These are phyloP conservation scores for Tylopilus balloui DNA, from an alignment of 768 basidiomycete species.

Conservation along the genomic window DNA sequence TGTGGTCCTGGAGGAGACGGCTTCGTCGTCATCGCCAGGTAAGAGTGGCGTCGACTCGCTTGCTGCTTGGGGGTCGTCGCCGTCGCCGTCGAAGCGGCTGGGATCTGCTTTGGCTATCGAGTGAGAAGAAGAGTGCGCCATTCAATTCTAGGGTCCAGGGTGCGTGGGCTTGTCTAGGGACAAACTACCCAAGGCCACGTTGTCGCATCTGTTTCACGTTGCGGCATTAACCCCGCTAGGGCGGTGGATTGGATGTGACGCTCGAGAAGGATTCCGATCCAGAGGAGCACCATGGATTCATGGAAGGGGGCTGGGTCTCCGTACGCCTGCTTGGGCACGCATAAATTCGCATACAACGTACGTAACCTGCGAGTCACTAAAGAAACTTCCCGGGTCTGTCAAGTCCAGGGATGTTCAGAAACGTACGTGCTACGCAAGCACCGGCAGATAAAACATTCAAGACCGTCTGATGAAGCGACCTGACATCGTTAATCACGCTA, in stretches of 20 bases:
- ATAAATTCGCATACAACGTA: too few species aligned
- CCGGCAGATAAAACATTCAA: too few species aligned
- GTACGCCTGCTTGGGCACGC: too few species aligned
- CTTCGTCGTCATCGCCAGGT: slow-evolving; percentile 7
- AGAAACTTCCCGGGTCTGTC: too few species aligned
- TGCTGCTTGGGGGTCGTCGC: not conserved
- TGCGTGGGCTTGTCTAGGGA: not conserved
- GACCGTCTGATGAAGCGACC: too few species aligned
- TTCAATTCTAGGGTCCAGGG: not conserved
- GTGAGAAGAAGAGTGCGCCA: not conserved
- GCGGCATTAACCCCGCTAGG: not conserved
- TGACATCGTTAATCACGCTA: too few species aligned
- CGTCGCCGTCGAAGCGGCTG: not conserved
- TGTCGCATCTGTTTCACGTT: too few species aligned
- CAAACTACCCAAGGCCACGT: not conserved
- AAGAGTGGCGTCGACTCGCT: slow-evolving; percentile 18
- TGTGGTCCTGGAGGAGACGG: not conserved
- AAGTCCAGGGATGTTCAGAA: too few species aligned
- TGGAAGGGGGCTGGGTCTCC: too few species aligned
- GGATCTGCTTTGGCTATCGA: not conserved
- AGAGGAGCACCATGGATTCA: too few species aligned
- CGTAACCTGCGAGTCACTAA: too few species aligned
- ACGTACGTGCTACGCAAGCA: too few species aligned
- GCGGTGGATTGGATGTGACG: not conserved
- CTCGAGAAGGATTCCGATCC: not conserved